Evolutionary conservation across 345 rosid genomes (phyloP).

Genomic region (Corchorus capsularis): DNA sequence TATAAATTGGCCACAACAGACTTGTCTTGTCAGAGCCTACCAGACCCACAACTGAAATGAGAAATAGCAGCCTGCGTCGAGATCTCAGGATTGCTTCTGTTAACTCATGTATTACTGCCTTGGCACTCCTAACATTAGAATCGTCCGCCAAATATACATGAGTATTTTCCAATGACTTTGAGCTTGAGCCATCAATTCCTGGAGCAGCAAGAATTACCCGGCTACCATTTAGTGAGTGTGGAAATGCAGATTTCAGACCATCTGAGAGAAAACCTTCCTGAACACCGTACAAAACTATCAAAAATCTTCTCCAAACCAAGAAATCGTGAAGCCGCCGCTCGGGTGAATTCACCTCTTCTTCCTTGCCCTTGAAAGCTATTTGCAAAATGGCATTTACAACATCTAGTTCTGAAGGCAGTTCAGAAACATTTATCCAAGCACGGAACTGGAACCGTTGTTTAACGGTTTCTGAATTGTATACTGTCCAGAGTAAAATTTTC

Average conservation of each 20-base stretch:
- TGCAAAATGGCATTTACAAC: neutral
- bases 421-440: neutral
- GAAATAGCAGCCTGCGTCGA: neutral
- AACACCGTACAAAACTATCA: neutral
- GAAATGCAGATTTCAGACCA: neutral
- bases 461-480: neutral
- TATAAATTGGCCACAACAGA: slow-evolving; percentile 14
- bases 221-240: neutral
- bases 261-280: neutral
- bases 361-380: neutral
- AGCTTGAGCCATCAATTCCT: neutral
- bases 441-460: neutral
- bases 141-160: neutral
- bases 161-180: no score
- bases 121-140: neutral
- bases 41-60: neutral
- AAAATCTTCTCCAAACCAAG: neutral
- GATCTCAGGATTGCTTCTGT: neutral
- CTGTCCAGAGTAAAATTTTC: neutral
- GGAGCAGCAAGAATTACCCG: neutral
- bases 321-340: neutral
- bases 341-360: neutral
- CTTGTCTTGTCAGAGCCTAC: neutral
- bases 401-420: neutral
- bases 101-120: neutral